phyloP scores from a whole-genome alignment of 805 yeast species.

The Wickerhamomyces mucosus region DNA sequence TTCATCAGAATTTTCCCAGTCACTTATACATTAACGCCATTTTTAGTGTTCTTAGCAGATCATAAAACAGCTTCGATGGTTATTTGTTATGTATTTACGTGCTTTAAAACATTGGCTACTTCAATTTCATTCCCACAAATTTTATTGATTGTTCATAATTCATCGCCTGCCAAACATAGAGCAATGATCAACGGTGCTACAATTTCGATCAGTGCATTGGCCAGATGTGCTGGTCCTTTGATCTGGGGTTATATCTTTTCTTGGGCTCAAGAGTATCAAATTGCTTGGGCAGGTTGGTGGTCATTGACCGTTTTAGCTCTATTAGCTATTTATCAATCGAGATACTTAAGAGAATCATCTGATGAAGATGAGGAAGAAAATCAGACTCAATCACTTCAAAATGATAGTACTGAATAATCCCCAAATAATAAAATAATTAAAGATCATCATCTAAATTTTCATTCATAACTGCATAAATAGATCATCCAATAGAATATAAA shows the following conservation, averaged over 20 bases:
- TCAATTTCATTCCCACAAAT: slow-evolving; percentile 46
- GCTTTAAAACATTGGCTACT: slow-evolving; percentile 29
- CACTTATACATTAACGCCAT: slow-evolving; percentile 37
- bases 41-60: slow-evolving; percentile 32
- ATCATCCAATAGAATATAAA: too few relatives aligned
- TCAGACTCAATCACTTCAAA: too few relatives aligned
- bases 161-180: slow-evolving; percentile 42
- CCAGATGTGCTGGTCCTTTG: slow-evolving; percentile 49
- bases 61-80: slow-evolving; percentile 3
- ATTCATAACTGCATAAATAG: too few relatives aligned
- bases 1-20: slow-evolving; percentile 34
- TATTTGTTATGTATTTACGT: slow-evolving; percentile 19
- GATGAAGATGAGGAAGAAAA: slow-evolving; percentile 19
- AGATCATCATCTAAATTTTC: too few relatives aligned
- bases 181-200: slow-evolving; percentile 53
- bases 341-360: slow-evolving; percentile 18
- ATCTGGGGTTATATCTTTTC: slow-evolving; percentile 42
- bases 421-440: too few relatives aligned
- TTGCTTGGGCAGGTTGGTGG: slow-evolving; percentile 28
- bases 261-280: slow-evolving; percentile 21
- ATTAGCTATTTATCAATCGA: slow-evolving; percentile 21
- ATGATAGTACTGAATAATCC: too few relatives aligned
- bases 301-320: slow-evolving; percentile 17
- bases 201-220: slow-evolving; percentile 42
- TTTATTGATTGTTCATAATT: slow-evolving; percentile 42